Evolutionary conservation across 176 grass and related monocot genomes (phyloP).

Genomic region (Rhynchospora pubera): DNA sequence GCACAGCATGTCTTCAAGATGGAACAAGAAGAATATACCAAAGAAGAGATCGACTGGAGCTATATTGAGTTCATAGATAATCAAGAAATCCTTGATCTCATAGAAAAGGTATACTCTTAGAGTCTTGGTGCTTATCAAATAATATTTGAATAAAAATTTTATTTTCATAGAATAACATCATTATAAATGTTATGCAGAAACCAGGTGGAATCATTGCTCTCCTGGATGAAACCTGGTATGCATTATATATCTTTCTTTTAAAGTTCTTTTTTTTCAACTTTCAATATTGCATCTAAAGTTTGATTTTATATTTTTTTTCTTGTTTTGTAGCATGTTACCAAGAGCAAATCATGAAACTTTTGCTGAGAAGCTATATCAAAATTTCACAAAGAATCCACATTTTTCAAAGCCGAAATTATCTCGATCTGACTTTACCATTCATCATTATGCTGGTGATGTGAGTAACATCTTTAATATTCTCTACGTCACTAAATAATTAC

Average conservation of each 20-base stretch:
- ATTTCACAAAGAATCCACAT: constrained; percentile 64
- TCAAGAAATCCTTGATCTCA: constrained; percentile 95
- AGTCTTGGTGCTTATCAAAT: constrained; percentile 16
- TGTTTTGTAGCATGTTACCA: constrained; percentile 79
- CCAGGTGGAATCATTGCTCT: constrained; percentile 93
- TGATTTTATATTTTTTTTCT: constrained; percentile 26
- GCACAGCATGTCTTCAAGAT: constrained; percentile 97
- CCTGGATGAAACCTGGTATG: constrained; percentile 94
- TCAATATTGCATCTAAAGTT: neutral
- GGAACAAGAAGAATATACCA: constrained; percentile 99
- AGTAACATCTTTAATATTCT: constrained; percentile 27
- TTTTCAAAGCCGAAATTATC: constrained; percentile 95
- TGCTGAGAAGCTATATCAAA: constrained; percentile 91
- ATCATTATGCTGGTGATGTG: constrained; percentile 96
- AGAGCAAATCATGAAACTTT: constrained; percentile 94
- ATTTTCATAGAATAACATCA: neutral
- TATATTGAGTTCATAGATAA: constrained; percentile 98
- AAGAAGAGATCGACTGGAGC: constrained; percentile 97
- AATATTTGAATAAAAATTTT: constrained; percentile 2
- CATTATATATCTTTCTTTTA: constrained; percentile 21
- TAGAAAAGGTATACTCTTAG: constrained; percentile 73
- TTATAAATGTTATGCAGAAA: constrained; percentile 54
- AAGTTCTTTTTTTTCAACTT: neutral
- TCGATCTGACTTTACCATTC: constrained; percentile 84
- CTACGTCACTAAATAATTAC: neutral